Evolutionary conservation across 495 filamentous ascomycete species (phyloP), one percentile per base, ranked within the genome.

Genomic region (Penicillium samsonianum): DNA sequence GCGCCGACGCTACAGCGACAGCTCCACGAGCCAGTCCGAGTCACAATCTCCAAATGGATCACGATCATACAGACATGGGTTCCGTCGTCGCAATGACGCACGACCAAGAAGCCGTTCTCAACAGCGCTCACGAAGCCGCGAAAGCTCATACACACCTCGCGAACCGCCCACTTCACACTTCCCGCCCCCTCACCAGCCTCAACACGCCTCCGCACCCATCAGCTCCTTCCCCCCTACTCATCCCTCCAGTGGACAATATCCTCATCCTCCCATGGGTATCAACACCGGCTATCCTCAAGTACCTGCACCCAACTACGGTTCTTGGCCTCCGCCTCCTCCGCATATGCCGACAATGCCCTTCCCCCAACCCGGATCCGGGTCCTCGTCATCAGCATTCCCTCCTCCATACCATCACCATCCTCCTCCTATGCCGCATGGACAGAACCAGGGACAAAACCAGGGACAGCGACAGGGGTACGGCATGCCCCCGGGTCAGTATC

Each of bases 1-100:
- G 52, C 67, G 73, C 41, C 69, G 73, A 52, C 71, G 78, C 45
- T 76, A 82, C 50, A 84, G 84, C 62, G 71, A 77, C 50, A 82
- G 79, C 40, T 67, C 69, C 8, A 65, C 61, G 45, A 78, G 74
- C 47, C 65, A 66, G 28, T 69, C 68, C 62, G 61, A 69, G 46
- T 67, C 68, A 44, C 61, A 14, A 31, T 45, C 52, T 12, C 52
- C 52, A 6, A 31, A 16, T 19, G 23, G 58, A 20, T 44, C 55
- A n/a, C 49, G 68, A 51, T 70, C 73, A 41, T 49, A 56, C 14
- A 50, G 51, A 58, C 43, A 16, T 26, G 61, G 60, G 28, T 43
- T 35, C 26, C 60, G 58, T 55, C 56, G 64, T 20, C 63, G 65
- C 41, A n/a, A n/a, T n/a, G 57, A 67, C 20, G 73, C 70, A 4